These are phyloP conservation scores for Lepidium africanum DNA, from an alignment of 345 rosid genomes.

Conservation along the genomic window DNA sequence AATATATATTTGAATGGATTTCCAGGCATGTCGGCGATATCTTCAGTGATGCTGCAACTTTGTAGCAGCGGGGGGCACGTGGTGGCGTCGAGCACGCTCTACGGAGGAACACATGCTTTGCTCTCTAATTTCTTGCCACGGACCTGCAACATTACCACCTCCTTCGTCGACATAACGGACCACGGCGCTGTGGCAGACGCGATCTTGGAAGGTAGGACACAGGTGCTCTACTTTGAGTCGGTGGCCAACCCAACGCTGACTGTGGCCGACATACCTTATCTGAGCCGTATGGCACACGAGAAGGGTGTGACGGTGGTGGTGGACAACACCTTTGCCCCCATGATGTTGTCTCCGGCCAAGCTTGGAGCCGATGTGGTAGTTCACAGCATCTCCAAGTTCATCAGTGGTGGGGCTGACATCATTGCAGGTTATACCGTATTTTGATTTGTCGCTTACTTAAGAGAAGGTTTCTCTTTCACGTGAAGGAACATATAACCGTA, in stretches of 20 bases:
- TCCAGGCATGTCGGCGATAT: slow-evolving; percentile 95
- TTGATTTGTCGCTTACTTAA: slow-evolving; percentile 1
- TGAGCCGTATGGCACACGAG: slow-evolving; percentile 76
- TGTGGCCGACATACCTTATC: slow-evolving; percentile 71
- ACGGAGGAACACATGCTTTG: slow-evolving; percentile 95
- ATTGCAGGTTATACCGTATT: slow-evolving; percentile 57
- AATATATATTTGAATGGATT: neutral
- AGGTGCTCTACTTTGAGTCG: slow-evolving; percentile 78
- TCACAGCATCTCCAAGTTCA: slow-evolving; percentile 88
- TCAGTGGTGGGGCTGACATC: slow-evolving; percentile 95
- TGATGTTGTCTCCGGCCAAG: slow-evolving; percentile 84
- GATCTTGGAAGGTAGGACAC: slow-evolving; percentile 58
- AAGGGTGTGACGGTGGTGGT: slow-evolving; percentile 73
- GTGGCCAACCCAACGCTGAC: slow-evolving; percentile 75
- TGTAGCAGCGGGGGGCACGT: slow-evolving; percentile 97
- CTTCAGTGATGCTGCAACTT: slow-evolving; percentile 77
- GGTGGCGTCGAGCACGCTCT: slow-evolving; percentile 70
- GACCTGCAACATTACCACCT: slow-evolving; percentile 74
- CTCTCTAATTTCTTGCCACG: slow-evolving; percentile 75
- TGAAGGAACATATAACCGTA: slow-evolving; percentile 4
- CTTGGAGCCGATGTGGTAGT: slow-evolving; percentile 93
- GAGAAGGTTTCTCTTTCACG: neutral
- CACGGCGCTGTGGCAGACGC: slow-evolving; percentile 48
- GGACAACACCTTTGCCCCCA: slow-evolving; percentile 88
- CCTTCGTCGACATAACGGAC: slow-evolving; percentile 71